A percentile compares a stretch with the other conserved stretches of the same genome.
phyloP scores from a whole-genome alignment of 2,329 filamentous ascomycete species.

The Fusarium transvaalense region DNA sequence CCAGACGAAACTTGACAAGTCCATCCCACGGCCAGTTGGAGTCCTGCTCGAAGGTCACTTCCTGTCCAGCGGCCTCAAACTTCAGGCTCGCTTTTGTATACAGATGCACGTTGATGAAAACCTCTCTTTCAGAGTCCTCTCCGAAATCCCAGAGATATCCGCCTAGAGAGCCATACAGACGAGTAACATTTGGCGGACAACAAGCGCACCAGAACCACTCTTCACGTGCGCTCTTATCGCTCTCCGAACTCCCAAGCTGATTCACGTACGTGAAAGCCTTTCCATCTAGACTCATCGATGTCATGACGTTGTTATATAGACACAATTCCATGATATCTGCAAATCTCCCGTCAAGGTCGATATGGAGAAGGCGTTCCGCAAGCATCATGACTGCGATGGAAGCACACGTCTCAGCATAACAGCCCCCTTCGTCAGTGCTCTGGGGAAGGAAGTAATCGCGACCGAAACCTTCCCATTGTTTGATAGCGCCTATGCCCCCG shows the following conservation, averaged over 20 bases:
- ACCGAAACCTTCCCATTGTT: slow-evolving; percentile 51
- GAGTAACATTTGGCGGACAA: slow-evolving; percentile 70
- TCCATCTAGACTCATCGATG: slow-evolving; percentile 67
- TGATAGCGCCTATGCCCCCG: slow-evolving; percentile 66
- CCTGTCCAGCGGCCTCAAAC: slow-evolving; percentile 53
- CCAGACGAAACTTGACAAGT: slow-evolving; percentile 61
- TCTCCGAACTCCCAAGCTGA: slow-evolving; percentile 62
- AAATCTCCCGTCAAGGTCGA: slow-evolving; percentile 65
- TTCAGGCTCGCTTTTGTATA: slow-evolving; percentile 63
- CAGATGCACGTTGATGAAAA: slow-evolving; percentile 66
- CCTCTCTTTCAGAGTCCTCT: slow-evolving; percentile 28
- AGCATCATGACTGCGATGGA: slow-evolving; percentile 68
- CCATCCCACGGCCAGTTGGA: slow-evolving; percentile 71
- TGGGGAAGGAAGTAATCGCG: slow-evolving; percentile 38
- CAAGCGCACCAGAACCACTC: slow-evolving; percentile 64
- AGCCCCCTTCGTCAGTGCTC: slow-evolving; percentile 26
- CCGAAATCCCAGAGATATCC: slow-evolving; percentile 67
- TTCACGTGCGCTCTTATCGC: neutral
- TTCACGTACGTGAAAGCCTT: slow-evolving; percentile 72
- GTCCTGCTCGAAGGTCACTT: slow-evolving; percentile 54
- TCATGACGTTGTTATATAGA: slow-evolving; percentile 71
- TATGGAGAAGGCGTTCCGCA: slow-evolving; percentile 66
- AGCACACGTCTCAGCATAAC: slow-evolving; percentile 30
- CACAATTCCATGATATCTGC: slow-evolving; percentile 71
- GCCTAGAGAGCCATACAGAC: slow-evolving; percentile 67